Evolutionary conservation across 2,329 filamentous ascomycete species (phyloP).

Genomic region (Monosporascus sp.): DNA sequence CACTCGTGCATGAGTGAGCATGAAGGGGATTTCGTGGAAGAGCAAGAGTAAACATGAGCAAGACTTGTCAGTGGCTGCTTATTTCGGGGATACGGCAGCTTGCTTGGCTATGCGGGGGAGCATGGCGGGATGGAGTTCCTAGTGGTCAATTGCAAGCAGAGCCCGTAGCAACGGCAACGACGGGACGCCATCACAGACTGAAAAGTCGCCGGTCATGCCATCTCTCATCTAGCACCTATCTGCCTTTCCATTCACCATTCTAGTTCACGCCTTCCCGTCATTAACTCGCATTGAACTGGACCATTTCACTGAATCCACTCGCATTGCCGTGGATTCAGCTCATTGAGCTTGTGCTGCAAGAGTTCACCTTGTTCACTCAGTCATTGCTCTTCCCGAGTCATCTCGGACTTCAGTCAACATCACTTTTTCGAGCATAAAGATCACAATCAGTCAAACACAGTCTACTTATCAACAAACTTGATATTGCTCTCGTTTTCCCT

Average conservation of each 20-base stretch:
- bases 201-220: neutral
- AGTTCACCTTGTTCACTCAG: neutral
- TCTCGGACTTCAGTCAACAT: conserved; percentile 6
- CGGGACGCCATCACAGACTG: neutral
- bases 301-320: neutral
- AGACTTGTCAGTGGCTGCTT: neutral
- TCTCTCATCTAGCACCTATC: neutral
- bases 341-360: neutral
- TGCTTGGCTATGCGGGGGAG: neutral
- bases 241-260: neutral
- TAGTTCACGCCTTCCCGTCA: too few species aligned
- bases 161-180: neutral
- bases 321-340: neutral
- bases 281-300: neutral
- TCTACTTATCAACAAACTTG: neutral
- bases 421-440: conserved; percentile 10
- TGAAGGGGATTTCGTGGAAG: too few species aligned
- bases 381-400: neutral
- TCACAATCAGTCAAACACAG: neutral
- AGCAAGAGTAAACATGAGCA: neutral
- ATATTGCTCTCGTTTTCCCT: neutral
- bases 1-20: neutral
- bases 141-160: neutral
- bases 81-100: neutral
- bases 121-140: neutral